Conservation (phyloP, 352 stramenopile genomes). For the Pythium phragmitis region DNA sequence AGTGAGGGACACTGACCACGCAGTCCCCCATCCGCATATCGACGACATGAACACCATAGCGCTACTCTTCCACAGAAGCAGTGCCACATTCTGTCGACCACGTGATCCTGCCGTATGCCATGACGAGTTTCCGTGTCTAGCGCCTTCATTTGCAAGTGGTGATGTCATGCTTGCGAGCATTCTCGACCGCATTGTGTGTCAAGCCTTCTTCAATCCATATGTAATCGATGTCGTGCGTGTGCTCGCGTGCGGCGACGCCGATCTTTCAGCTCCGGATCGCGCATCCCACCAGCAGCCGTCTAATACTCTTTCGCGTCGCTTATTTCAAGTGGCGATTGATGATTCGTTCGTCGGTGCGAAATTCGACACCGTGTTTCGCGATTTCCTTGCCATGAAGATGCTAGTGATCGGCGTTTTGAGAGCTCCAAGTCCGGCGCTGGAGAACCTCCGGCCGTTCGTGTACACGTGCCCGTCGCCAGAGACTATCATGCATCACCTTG, state of each 20-base stretch:
- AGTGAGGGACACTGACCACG: neutral
- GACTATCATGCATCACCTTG: slow-evolving; percentile 46
- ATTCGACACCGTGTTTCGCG: slow-evolving; percentile 50
- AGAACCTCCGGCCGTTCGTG: slow-evolving; percentile 65
- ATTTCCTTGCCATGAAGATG: slow-evolving; percentile 42
- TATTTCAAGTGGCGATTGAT: slow-evolving; percentile 45
- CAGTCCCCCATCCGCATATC: neutral
- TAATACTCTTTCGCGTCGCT: slow-evolving; percentile 6
- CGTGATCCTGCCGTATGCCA: slow-evolving; percentile 43
- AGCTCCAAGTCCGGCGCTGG: slow-evolving; percentile 33
- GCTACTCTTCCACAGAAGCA: slow-evolving; percentile 45
- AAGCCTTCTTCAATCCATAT: slow-evolving; percentile 83
- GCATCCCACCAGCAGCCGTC: too few species aligned
- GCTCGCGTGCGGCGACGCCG: slow-evolving; percentile 40
- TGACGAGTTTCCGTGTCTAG: slow-evolving; percentile 50
- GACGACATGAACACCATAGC: slow-evolving; percentile 37
- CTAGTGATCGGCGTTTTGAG: slow-evolving; percentile 55
- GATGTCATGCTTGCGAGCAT: slow-evolving; percentile 55
- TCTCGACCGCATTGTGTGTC: slow-evolving; percentile 65
- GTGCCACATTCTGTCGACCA: slow-evolving; percentile 53
- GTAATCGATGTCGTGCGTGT: slow-evolving; percentile 61
- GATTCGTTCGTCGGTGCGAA: slow-evolving; percentile 33
- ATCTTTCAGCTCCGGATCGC: neutral
- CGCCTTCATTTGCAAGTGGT: slow-evolving; percentile 52
- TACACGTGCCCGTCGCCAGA: slow-evolving; percentile 55